Evolutionary conservation across 306 rosid genomes (phyloP).

Genomic region (Heteromeles arbutifolia): DNA sequence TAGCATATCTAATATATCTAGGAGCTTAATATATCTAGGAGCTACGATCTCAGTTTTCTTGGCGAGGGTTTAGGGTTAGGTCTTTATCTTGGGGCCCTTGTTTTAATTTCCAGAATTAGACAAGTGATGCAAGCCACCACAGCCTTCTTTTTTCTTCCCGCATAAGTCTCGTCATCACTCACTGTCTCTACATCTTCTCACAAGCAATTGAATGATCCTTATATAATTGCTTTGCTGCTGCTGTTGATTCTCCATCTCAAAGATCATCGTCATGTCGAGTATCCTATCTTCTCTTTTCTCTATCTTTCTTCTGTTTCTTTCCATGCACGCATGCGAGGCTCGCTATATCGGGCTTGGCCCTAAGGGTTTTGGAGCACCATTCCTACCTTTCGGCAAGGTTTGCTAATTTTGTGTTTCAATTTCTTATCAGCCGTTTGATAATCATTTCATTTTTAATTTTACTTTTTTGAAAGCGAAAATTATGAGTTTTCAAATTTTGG

Average conservation of each 20-base stretch:
- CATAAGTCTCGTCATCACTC: slow-evolving; percentile 15
- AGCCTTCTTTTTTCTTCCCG: background rate
- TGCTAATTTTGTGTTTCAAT: background rate
- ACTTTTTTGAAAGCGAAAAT: too few species aligned
- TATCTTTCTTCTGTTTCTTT: slow-evolving; percentile 22
- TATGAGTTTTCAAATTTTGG: background rate
- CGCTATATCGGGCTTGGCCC: slow-evolving; percentile 25
- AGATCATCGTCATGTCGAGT: slow-evolving; percentile 1
- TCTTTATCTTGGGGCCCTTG: slow-evolving; percentile 4
- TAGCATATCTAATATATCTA: background rate
- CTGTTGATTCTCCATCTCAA: background rate
- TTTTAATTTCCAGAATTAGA: background rate
- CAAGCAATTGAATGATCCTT: background rate
- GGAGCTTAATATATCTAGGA: background rate
- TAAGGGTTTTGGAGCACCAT: background rate
- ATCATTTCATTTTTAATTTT: background rate
- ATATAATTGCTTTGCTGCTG: background rate
- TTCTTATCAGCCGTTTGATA: background rate
- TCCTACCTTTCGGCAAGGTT: slow-evolving; percentile 28
- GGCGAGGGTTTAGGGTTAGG: background rate
- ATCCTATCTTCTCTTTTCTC: slow-evolving; percentile 10
- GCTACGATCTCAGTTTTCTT: background rate
- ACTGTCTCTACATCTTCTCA: background rate
- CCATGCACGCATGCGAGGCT: slow-evolving; percentile 29
- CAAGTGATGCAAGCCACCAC: slow-evolving; percentile 1